Evolutionary conservation across 257 asterid species (phyloP).

Genomic region (Fraxinus cuspidata): DNA sequence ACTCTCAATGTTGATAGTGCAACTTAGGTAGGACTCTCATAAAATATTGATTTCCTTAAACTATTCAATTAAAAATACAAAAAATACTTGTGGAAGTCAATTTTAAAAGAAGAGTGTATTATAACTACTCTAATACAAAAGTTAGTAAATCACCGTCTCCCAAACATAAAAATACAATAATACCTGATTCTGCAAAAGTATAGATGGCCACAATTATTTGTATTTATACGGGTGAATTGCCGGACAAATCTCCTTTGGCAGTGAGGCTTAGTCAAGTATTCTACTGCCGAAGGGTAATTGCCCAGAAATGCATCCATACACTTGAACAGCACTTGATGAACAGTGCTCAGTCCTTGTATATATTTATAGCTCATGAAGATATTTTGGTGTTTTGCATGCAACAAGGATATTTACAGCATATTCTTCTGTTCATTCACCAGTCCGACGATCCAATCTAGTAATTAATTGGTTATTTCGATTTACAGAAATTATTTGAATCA

Average conservation of each 20-base stretch:
- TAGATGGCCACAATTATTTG: background rate
- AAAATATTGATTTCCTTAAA: too few relatives aligned
- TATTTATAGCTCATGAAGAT: background rate
- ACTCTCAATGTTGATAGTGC: background rate
- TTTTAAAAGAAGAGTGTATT: too few relatives aligned
- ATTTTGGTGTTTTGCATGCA: too few relatives aligned
- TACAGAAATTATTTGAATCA: background rate
- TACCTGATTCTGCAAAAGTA: background rate
- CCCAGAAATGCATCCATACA: background rate
- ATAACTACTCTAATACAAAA: too few relatives aligned
- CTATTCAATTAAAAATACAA: too few relatives aligned
- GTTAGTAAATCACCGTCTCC: too few relatives aligned
- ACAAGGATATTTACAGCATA: background rate
- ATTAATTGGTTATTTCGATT: background rate
- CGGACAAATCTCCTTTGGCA: constrained; percentile 16
- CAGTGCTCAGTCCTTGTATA: background rate
- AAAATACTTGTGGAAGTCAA: too few relatives aligned
- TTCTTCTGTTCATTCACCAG: background rate
- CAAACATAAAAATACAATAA: background rate
- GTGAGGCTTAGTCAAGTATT: background rate
- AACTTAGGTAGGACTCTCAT: too few relatives aligned
- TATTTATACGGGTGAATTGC: background rate
- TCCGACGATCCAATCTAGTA: background rate
- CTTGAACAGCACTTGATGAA: background rate
- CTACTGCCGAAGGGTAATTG: constrained; percentile 13